These are phyloP conservation scores for Rhexocercosporidium sp. DNA, from an alignment of 2,329 filamentous ascomycete species.

Conservation along the genomic window DNA sequence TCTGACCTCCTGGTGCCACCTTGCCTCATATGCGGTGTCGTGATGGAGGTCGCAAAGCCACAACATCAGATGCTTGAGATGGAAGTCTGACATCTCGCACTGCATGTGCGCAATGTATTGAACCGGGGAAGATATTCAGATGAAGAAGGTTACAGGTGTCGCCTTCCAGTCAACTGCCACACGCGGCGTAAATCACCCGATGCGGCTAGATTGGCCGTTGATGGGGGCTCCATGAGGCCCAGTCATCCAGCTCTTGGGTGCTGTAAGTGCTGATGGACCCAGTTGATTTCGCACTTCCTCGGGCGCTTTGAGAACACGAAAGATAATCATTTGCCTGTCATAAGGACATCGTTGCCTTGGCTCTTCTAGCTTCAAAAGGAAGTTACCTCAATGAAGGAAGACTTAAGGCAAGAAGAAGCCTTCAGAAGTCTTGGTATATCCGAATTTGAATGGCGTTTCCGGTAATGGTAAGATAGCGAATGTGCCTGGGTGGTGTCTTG, in stretches of 20 bases:
- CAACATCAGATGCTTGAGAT: not conserved
- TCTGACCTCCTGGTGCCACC: not conserved
- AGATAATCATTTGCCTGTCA: not conserved
- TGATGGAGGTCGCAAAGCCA: not conserved
- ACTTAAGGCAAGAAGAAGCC: not conserved
- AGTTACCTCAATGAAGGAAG: slow-evolving; percentile 5
- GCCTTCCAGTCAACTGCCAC: not conserved
- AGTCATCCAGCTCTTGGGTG: not conserved
- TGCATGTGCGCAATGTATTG: not conserved
- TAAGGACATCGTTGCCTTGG: not conserved
- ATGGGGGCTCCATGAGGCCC: not conserved
- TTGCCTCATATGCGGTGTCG: not conserved
- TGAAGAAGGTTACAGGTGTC: not conserved
- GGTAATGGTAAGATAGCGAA: not conserved
- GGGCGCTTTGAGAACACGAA: slow-evolving; percentile 2
- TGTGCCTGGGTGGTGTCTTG: not conserved
- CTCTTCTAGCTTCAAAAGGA: slow-evolving; percentile 9
- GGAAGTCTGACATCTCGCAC: not conserved
- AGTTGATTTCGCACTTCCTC: slow-evolving; percentile 3
- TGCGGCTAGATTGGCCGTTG: not conserved
- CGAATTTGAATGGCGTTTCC: not conserved
- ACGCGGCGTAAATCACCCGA: slow-evolving; percentile 1
- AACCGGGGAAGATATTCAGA: not conserved
- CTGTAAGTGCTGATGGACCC: not conserved
- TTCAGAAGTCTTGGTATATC: slow-evolving; percentile 4